phyloP scores from a whole-genome alignment of 2,329 filamentous ascomycete species.

The Chaetomium globosum region DNA sequence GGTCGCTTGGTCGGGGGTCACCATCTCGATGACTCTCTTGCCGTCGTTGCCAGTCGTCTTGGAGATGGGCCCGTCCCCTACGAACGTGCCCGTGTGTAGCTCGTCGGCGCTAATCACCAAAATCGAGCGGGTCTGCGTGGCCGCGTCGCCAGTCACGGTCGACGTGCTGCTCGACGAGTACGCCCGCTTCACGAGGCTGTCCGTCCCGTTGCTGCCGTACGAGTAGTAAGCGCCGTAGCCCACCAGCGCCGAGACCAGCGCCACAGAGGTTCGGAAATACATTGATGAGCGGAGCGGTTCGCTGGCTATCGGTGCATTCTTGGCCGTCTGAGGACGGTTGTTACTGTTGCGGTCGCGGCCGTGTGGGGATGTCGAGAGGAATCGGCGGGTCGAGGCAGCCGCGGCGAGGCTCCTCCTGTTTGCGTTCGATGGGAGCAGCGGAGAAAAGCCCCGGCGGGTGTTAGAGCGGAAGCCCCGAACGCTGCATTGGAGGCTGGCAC shows the following conservation, averaged over 20 bases:
- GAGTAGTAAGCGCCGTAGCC: slow-evolving; percentile 78
- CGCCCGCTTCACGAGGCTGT: slow-evolving; percentile 45
- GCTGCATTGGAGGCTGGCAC: slow-evolving; percentile 67
- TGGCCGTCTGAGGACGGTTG: slow-evolving; percentile 37
- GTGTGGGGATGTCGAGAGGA: slow-evolving; percentile 36
- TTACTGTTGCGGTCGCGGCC: slow-evolving; percentile 44
- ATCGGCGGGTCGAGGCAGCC: slow-evolving; percentile 31
- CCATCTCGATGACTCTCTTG: slow-evolving; percentile 88
- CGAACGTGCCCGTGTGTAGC: slow-evolving; percentile 83
- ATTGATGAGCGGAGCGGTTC: slow-evolving; percentile 68
- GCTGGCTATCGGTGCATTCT: slow-evolving; percentile 41
- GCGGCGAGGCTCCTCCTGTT: slow-evolving; percentile 33
- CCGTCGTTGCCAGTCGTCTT: slow-evolving; percentile 87
- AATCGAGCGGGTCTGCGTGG: slow-evolving; percentile 63
- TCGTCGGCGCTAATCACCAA: slow-evolving; percentile 88
- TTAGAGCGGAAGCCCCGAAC: slow-evolving; percentile 61
- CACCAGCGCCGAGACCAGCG: slow-evolving; percentile 69
- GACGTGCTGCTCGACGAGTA: slow-evolving; percentile 46
- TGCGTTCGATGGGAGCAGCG: slow-evolving; percentile 35
- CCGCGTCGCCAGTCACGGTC: slow-evolving; percentile 47
- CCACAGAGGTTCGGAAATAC: slow-evolving; percentile 70
- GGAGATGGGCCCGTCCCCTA: slow-evolving; percentile 81
- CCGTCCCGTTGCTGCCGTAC: slow-evolving; percentile 54
- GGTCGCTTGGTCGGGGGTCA: slow-evolving; percentile 91
- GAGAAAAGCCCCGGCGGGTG: slow-evolving; percentile 47